Evolutionary conservation across 2,329 filamentous ascomycete species (phyloP), one percentile per base, ranked within the genome.

Genomic region (Volutella citrinella): DNA sequence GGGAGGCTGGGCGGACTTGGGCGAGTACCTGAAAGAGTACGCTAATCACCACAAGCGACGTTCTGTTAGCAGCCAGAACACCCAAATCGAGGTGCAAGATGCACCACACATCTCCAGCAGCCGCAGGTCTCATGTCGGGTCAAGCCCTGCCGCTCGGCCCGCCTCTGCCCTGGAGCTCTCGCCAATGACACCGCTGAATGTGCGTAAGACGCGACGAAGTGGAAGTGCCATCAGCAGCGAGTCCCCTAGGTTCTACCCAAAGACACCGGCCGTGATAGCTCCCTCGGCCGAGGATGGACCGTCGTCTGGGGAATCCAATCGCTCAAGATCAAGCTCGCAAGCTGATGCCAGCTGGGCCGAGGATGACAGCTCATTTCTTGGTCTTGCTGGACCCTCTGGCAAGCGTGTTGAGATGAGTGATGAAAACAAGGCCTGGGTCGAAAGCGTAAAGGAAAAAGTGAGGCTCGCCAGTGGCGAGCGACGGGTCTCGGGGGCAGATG

Each of bases 1-100:
- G 10, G 93, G 93, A 39, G 93, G 93, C n/a, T 98, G 93, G 93
- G 89, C 90, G 11, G 93, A 98, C 60, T 70, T 98, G 14, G 91
- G 86, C 22, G 93, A 97, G 60, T 98, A 96, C 55, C 72, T 98
- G 25, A 84, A 89, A 49, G 88, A 95, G 59, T 98, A 96, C 53
- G 90, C 89, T 7, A 80, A 82, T 39, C 93, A 98, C 56, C 93
- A 98, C 57, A 86, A 87, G 26, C 82, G 87, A n/a, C 80, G 78
- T 25, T 76, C 76, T 32, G 60, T 65, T 39, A 62, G 62, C 34
- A 54, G 56, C 19, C 57, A 57, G 10, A 69, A 71, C 30, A 65
- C 72, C 36, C 76, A 72, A 53, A 70, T 83, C 8, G 78, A 83
- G 51, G 67, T 84, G 15, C 71, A 69, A 42, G 76, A 78, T 43